These are phyloP conservation scores for Pterulicium gracile DNA, from an alignment of 1,284 basidiomycete species.

Conservation along the genomic window DNA sequence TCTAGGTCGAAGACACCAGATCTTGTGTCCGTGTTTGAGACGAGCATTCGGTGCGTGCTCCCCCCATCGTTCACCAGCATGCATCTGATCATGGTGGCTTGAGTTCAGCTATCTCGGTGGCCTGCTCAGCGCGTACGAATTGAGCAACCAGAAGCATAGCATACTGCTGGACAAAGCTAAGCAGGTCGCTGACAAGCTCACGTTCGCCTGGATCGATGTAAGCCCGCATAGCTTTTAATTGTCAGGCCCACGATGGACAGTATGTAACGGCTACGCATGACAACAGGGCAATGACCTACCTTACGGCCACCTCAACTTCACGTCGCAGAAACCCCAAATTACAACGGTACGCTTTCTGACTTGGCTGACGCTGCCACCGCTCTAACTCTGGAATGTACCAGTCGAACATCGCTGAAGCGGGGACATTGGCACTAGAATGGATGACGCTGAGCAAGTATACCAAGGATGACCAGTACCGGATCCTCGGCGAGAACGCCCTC, in stretches of 20 bases:
- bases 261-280: too few species aligned
- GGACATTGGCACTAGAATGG: slow-evolving; percentile 40
- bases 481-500: slow-evolving; percentile 39
- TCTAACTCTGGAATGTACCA: too few species aligned
- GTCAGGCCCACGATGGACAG: slow-evolving; percentile 7
- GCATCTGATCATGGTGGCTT: too few species aligned
- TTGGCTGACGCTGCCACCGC: not conserved
- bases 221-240: not conserved
- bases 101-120: slow-evolving; percentile 43
- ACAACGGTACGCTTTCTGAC: slow-evolving; percentile 17
- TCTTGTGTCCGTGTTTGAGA: slow-evolving; percentile 55
- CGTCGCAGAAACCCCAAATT: slow-evolving; percentile 19
- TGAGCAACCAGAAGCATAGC: slow-evolving; percentile 41
- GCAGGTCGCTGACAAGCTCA: slow-evolving; percentile 48
- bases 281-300: slow-evolving; percentile 29
- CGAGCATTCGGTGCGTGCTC: slow-evolving; percentile 72
- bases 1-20: slow-evolving; percentile 26
- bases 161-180: slow-evolving; percentile 42
- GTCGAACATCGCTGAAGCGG: slow-evolving; percentile 58
- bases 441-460: slow-evolving; percentile 35
- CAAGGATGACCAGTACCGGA: slow-evolving; percentile 43
- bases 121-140: slow-evolving; percentile 59
- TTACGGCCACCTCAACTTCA: slow-evolving; percentile 28
- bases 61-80: too few species aligned
- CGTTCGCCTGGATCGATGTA: slow-evolving; percentile 31